Evolutionary conservation across 2,329 filamentous ascomycete species (phyloP), one percentile per base, ranked within the genome.

Genomic region (Leptographium procerum): DNA sequence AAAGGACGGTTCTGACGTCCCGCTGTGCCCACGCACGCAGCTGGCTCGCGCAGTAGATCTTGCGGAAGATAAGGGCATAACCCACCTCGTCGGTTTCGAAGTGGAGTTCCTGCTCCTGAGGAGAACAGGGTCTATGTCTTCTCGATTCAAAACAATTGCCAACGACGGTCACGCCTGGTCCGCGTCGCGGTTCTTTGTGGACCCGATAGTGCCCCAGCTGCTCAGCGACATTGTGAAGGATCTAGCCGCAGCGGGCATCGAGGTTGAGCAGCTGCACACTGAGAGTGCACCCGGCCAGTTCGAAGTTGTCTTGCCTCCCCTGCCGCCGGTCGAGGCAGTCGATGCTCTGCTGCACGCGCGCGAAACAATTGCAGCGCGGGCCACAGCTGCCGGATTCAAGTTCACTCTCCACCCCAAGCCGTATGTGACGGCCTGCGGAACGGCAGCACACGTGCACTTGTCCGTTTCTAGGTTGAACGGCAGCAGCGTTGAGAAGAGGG

Each of bases 321-420:
- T 77, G 0, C 71, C 81, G 0, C 83, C 88, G 0, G 70, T 92
- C 0, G 72, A 81, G 47, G 87, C 89, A 0, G 81, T 90, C 31
- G 89, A 94, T 67, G 80, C 77, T 0, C 76, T 95, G 1, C 73
- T 91, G 7, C 86, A 86, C 67, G 78, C 87, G 0, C 80, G 87
- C 1, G 85, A 91, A 64, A 80, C 87, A 31, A 82, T 95, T 60
- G 77, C 79, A 4, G 77, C 81, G 29, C 76, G 86, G 22, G 87
- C 86, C 2, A 81, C 82, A 4, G 73, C 77, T 3, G 78, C 85
- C 47, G 81, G 79, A 1, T 77, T 86, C 61, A 80, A 82, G 22
- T 84, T 88, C 56, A 91, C 88, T 0, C 76, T 92, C 8, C 82
- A 91, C 65, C 88, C 89, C 0, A 86, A 88, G 62, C 87, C 88